Percentiles rank a stretch among this genome's conserved stretches.
These are phyloP conservation scores for Paramecium pentaurelia DNA, from an alignment of 73 alveolate species.

Conservation along the genomic window DNA sequence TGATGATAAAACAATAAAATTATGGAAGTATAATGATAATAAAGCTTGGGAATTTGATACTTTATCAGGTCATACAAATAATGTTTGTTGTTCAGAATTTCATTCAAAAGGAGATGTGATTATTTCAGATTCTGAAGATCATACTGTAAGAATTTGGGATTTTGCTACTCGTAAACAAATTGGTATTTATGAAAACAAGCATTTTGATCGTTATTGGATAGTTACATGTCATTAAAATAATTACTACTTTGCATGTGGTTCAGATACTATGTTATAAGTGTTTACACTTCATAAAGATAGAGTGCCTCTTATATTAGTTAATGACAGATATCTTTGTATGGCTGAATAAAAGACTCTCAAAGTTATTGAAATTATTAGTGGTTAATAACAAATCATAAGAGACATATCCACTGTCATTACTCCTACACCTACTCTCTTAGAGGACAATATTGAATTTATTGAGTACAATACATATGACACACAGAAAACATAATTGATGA, in stretches of 20 bases:
- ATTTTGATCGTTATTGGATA: conserved; percentile 91
- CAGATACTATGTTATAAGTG: conserved; percentile 80
- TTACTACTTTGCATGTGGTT: conserved; percentile 92
- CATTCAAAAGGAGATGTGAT: conserved; percentile 86
- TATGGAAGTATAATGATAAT: conserved; percentile 86
- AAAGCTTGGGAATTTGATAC: conserved; percentile 89
- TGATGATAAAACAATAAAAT: conserved; percentile 84
- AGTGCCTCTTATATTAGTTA: conserved; percentile 67
- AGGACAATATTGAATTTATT: conserved; percentile 60
- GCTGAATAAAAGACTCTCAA: conserved; percentile 56
- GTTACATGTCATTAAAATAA: conserved; percentile 79
- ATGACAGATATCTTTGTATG: conserved; percentile 57
- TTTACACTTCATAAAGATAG: conserved; percentile 85
- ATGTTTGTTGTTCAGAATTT: conserved; percentile 88
- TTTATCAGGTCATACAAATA: conserved; percentile 82
- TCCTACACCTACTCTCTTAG: conserved; percentile 43
- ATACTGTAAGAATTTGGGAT: conserved; percentile 91
- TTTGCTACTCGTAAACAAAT: conserved; percentile 72
- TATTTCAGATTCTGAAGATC: conserved; percentile 88
- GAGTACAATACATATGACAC: conserved; percentile 56
- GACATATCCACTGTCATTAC: not conserved
- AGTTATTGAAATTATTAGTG: not conserved
- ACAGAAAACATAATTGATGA: conserved; percentile 8
- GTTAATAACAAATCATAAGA: not conserved
- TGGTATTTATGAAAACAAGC: conserved; percentile 69